phyloP scores from a whole-genome alignment of 495 filamentous ascomycete genomes.

The Podospora conica region DNA sequence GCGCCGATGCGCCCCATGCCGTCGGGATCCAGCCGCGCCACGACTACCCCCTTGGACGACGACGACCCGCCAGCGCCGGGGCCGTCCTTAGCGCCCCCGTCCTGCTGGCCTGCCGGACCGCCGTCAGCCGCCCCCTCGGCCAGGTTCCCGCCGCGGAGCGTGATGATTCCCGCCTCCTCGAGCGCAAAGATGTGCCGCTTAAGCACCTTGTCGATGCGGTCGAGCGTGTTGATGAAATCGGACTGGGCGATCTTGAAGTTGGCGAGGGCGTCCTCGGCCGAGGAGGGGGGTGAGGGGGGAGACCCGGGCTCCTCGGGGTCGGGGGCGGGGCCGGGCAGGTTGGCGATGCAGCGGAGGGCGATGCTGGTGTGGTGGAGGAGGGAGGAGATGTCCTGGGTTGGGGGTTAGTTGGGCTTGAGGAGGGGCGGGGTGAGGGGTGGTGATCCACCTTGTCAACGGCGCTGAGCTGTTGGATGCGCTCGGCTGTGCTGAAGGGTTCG shows the following conservation, averaged over 20 bases:
- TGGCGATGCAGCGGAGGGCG: constrained; percentile 64
- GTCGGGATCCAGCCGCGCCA: constrained; percentile 35
- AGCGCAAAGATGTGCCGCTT: constrained; percentile 73
- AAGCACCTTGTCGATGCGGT: constrained; percentile 62
- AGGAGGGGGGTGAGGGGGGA: background rate
- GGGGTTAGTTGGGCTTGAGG: background rate
- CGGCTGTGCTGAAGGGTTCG: constrained; percentile 51
- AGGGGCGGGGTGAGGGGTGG: background rate
- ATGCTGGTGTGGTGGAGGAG: constrained; percentile 62
- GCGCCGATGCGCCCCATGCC: constrained; percentile 52
- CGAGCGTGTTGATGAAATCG: constrained; percentile 60
- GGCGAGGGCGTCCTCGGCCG: constrained; percentile 29
- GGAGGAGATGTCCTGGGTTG: constrained; percentile 37
- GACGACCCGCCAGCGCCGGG: background rate
- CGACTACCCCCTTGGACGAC: constrained; percentile 5
- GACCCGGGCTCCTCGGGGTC: too few relatives aligned
- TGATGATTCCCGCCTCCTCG: constrained; percentile 68
- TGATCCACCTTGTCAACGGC: constrained; percentile 71
- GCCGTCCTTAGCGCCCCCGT: background rate
- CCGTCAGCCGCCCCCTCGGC: background rate
- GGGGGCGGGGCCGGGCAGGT: constrained; percentile 34
- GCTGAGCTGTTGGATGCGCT: constrained; percentile 72
- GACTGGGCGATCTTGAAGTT: constrained; percentile 59
- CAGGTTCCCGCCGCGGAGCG: constrained; percentile 25
- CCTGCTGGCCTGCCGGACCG: background rate